phyloP scores from a whole-genome alignment of 176 grass and related monocot genomes.

The barley (Hordeum vulgare) region DNA sequence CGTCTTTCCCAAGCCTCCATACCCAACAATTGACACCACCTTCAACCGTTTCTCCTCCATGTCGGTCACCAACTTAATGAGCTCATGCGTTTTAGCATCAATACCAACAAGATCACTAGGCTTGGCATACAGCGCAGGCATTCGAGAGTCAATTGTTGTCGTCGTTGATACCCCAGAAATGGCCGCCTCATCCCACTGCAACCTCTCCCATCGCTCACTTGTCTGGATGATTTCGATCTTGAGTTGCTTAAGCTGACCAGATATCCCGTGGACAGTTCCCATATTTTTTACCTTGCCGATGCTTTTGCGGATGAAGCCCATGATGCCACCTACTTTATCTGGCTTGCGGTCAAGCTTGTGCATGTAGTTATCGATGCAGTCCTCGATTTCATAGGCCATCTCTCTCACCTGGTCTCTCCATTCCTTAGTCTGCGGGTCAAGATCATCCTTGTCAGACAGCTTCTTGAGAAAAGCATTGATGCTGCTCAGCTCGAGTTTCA shows the following conservation, averaged over 20 bases:
- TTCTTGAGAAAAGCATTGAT: conserved; percentile 5
- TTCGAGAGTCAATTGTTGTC: background rate
- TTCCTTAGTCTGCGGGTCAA: background rate
- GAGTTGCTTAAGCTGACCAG: background rate
- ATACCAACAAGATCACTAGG: background rate
- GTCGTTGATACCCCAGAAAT: background rate
- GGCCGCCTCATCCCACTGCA: background rate
- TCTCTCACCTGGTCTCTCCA: conserved; percentile 19
- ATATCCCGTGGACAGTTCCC: background rate
- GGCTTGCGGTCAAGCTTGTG: background rate
- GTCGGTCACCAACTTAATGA: background rate
- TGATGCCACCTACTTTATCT: background rate
- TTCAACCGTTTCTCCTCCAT: background rate
- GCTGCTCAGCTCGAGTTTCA: background rate
- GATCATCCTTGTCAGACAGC: conserved; percentile 3
- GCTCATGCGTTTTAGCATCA: background rate
- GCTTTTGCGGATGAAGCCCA: background rate
- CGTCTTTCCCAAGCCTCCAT: too few relatives aligned
- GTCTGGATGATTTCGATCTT: background rate
- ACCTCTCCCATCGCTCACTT: background rate
- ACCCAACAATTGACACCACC: background rate
- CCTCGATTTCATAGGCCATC: background rate
- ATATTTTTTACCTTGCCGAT: background rate
- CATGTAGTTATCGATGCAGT: background rate
- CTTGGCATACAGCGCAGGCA: background rate